A percentile compares a stretch with the other conserved stretches of the same genome.
Conservation (phyloP, 106 monocot species). For the Cymbidium sinense region DNA sequence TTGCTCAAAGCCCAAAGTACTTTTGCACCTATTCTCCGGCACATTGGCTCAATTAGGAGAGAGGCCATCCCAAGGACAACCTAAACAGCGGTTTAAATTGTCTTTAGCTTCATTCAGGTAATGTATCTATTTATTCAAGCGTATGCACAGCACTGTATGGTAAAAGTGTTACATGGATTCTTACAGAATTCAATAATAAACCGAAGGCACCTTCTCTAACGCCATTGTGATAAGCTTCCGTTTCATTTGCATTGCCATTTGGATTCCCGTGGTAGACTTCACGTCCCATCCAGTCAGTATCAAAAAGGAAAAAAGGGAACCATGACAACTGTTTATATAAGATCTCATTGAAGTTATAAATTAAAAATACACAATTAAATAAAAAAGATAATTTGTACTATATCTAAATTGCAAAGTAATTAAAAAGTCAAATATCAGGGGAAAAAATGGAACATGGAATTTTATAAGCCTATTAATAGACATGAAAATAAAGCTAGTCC, state of each 20-base stretch:
- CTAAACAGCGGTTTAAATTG: conserved; percentile 24
- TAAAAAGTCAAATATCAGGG: neutral
- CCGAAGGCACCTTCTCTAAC: conserved; percentile 99
- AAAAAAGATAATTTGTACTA: neutral
- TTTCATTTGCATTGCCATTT: conserved; percentile 43
- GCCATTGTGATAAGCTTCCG: conserved; percentile 59
- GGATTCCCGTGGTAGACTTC: conserved; percentile 99
- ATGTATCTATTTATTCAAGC: conserved; percentile 2
- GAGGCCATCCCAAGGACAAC: conserved; percentile 90
- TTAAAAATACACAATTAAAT: neutral
- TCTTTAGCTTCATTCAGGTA: neutral
- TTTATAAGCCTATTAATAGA: neutral
- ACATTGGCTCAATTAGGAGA: conserved; percentile 86
- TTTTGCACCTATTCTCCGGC: conserved; percentile 66
- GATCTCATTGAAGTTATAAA: neutral
- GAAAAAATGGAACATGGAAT: neutral
- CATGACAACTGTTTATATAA: conserved; percentile 63
- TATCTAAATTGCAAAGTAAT: neutral
- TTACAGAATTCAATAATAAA: conserved; percentile 98
- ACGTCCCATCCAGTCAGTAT: conserved; percentile 99
- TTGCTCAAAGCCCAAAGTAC: conserved; percentile 91
- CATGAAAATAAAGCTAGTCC: neutral
- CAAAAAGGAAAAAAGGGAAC: conserved; percentile 99
- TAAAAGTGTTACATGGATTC: conserved; percentile 33
- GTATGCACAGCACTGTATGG: neutral